Base-by-base conservation (phyloP, 2,329 filamentous ascomycete species). In the Phyllosticta capitalensis region DNA sequence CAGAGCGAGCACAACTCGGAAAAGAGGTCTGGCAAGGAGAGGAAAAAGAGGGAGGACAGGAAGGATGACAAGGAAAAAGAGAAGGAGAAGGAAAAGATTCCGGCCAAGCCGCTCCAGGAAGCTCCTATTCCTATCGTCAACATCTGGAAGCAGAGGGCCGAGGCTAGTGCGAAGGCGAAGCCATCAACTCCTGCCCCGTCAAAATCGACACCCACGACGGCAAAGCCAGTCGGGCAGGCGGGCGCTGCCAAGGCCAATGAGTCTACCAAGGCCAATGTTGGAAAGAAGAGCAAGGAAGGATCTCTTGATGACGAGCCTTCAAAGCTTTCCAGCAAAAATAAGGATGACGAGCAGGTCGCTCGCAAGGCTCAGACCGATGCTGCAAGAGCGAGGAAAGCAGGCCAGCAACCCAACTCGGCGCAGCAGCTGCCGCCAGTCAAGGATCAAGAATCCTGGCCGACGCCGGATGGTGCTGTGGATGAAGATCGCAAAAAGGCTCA, bases 401-500 rank as follows among this genome's bases (percentile, higher is more conserved):
- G 52, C 6, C 48, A 48, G 17, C 52, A 55, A 22, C 50, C 48
- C 26, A 45, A 17, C 21, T 33, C 33, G 20, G 4, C 48, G 19
- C 38, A 28, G 12, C 54, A 56, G 33, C 54, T 50, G 38, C 89
- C 89, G 24, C 81, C 89, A 1, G 87, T 90, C 53, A 85, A 83
- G 61, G 92, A 97, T 72, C 81, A 89, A 55, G 78, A 84, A 57
- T 85, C 85, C 20, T 99, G 94, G 94, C 94, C 94, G 17, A 97
- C 92, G 2, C 91, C 91, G 0, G 90, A 96, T 66, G 86, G 81
- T 55, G 87, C 86, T 1, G 83, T 87, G 56, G 85, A 86, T 55
- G 90, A 94, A 65, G 83, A 88, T 63, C 89, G 89, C 74, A 86
- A 86, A 68, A 91, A 90, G 72, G 75, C 79, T 1, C 79, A 83